A percentile compares a stretch with the other conserved stretches of the same genome.
Conservation (phyloP, 2,329 filamentous ascomycete genomes). For the Diaporthe capsici region DNA sequence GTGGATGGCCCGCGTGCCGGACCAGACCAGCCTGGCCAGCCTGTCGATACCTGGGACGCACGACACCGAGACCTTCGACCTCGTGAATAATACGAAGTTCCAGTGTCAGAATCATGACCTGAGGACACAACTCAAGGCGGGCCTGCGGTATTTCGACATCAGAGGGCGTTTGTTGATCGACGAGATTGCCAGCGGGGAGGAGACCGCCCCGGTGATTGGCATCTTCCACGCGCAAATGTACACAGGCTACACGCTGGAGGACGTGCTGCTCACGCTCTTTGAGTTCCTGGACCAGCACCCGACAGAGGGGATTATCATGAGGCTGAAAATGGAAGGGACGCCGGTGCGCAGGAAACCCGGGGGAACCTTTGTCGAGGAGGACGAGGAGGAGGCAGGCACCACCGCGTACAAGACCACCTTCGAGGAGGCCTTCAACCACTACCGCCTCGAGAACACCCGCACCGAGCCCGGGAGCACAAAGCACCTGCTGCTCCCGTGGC, state of each 20-base stretch:
- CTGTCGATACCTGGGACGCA: slow-evolving; percentile 67
- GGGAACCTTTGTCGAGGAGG: neutral
- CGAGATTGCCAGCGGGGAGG: slow-evolving; percentile 49
- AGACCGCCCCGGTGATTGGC: slow-evolving; percentile 49
- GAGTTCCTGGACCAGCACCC: slow-evolving; percentile 62
- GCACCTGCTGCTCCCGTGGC: slow-evolving; percentile 50
- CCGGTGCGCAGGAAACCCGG: slow-evolving; percentile 47
- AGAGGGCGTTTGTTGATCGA: slow-evolving; percentile 58
- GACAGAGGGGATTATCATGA: slow-evolving; percentile 63
- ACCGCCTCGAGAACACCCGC: slow-evolving; percentile 52
- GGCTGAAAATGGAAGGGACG: slow-evolving; percentile 63
- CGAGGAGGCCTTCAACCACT: slow-evolving; percentile 60
- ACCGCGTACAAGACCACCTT: slow-evolving; percentile 56
- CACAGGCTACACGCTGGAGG: slow-evolving; percentile 60
- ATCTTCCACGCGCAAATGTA: slow-evolving; percentile 63
- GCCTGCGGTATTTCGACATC: slow-evolving; percentile 66
- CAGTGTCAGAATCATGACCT: slow-evolving; percentile 65
- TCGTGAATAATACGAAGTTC: slow-evolving; percentile 51
- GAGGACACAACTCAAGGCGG: slow-evolving; percentile 59
- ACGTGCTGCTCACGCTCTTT: slow-evolving; percentile 60
- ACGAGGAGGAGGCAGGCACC: slow-evolving; percentile 35
- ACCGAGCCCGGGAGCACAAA: slow-evolving; percentile 53
- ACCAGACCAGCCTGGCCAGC: slow-evolving; percentile 56
- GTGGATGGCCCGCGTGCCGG: slow-evolving; percentile 62
- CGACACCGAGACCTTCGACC: slow-evolving; percentile 65